These are phyloP conservation scores for Arctostaphylos glauca DNA, from an alignment of 148 eudicot species.

Conservation along the genomic window DNA sequence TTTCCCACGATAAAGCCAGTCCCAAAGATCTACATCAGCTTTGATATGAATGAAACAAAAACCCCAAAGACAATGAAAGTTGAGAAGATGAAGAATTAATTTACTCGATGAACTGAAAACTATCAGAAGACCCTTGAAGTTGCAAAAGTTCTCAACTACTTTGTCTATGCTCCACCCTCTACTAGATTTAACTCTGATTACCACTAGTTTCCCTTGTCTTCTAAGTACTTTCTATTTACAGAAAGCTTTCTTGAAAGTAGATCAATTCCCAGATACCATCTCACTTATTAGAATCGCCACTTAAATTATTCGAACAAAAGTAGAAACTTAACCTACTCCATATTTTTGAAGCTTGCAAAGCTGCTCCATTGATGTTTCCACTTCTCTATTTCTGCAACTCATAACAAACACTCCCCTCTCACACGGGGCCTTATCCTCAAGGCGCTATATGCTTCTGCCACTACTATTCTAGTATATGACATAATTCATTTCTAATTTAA, in stretches of 20 bases:
- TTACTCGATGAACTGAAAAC: neutral
- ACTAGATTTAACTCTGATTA: no score
- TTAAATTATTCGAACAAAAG: no score
- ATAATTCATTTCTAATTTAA: neutral
- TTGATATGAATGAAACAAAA: neutral
- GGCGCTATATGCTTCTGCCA: neutral
- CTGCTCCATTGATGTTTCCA: neutral
- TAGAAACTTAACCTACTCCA: no score
- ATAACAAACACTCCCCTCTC: neutral
- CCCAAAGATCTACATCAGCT: neutral
- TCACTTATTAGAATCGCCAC: no score
- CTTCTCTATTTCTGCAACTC: neutral
- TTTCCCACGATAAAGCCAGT: neutral
- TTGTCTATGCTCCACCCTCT: neutral
- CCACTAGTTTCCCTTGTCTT: no score
- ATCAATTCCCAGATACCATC: neutral
- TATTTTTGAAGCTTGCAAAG: no score
- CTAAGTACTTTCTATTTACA: neutral
- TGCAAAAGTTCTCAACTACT: neutral
- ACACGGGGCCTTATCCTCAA: neutral
- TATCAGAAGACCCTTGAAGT: neutral
- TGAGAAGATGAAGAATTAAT: neutral
- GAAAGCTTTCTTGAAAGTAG: neutral
- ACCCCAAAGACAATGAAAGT: no score
- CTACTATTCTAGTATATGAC: neutral